Conservation (phyloP, 495 filamentous ascomycete species). For the Neurospora sp. region DNA sequence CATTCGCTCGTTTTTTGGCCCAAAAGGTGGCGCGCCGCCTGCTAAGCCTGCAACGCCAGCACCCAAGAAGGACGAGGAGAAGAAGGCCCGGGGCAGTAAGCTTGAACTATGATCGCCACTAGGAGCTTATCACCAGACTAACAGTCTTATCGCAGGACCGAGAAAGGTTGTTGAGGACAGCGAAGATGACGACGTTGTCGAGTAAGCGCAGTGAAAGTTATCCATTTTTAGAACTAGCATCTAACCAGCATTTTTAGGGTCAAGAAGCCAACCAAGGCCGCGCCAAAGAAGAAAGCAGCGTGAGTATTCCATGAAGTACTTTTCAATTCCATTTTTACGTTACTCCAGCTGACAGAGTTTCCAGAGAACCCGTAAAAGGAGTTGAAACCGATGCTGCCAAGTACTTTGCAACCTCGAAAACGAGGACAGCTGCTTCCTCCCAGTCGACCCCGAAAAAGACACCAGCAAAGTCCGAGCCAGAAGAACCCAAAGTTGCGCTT, state of each 20-base stretch:
- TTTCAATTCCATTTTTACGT: not conserved
- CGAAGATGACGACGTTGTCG: slow-evolving; percentile 46
- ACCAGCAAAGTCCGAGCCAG: slow-evolving; percentile 17
- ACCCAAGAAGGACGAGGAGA: slow-evolving; percentile 38
- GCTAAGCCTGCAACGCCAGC: slow-evolving; percentile 39
- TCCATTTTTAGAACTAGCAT: not conserved
- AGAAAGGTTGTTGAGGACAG: slow-evolving; percentile 57
- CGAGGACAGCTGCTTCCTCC: slow-evolving; percentile 20
- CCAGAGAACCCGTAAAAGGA: slow-evolving; percentile 25
- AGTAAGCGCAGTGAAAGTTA: slow-evolving; percentile 19
- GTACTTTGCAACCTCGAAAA: slow-evolving; percentile 37
- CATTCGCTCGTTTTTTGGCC: slow-evolving; percentile 72
- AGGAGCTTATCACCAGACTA: slow-evolving; percentile 7
- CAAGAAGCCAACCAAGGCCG: slow-evolving; percentile 31
- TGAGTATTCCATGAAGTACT: slow-evolving; percentile 10
- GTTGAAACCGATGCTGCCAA: slow-evolving; percentile 36
- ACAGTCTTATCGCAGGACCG: slow-evolving; percentile 41
- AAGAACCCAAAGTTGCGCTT: slow-evolving; percentile 19
- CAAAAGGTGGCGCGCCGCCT: slow-evolving; percentile 40
- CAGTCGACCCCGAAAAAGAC: slow-evolving; percentile 24
- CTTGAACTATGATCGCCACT: not conserved
- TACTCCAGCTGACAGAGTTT: not conserved
- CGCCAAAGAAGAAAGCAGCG: slow-evolving; percentile 34
- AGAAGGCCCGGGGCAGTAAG: slow-evolving; percentile 33
- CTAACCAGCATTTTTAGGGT: slow-evolving; percentile 15